A percentile compares a stretch with the other conserved stretches of the same genome.
Conservation (phyloP, 495 filamentous ascomycete species). For the Hamigera avellanea region DNA sequence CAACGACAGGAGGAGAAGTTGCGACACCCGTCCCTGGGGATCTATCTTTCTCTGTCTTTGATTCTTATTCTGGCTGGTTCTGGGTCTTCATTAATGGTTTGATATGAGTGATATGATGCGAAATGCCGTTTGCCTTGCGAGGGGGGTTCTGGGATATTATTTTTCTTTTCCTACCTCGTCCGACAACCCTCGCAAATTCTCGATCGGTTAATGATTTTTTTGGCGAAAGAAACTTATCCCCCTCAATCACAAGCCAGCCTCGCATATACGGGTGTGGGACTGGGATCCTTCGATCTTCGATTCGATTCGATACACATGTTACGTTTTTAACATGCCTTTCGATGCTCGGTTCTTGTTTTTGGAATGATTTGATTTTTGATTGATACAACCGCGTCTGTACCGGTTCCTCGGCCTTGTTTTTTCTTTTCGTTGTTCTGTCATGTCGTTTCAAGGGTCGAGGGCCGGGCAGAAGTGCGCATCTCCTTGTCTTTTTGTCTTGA, state of each 20-base stretch:
- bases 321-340: conserved; percentile 8
- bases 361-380: conserved; percentile 31
- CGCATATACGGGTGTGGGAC: too few relatives aligned
- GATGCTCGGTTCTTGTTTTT: conserved; percentile 18
- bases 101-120: background rate
- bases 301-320: conserved; percentile 1
- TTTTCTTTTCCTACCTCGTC: background rate
- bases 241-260: background rate
- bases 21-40: too few relatives aligned
- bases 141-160: background rate
- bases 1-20: too few relatives aligned
- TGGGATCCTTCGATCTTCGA: too few relatives aligned
- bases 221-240: background rate
- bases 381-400: conserved; percentile 43
- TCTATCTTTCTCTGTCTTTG: background rate
- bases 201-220: conserved; percentile 1
- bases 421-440: conserved; percentile 14
- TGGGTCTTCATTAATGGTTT: background rate
- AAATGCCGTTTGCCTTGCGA: background rate
- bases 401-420: conserved; percentile 13
- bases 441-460: conserved; percentile 14
- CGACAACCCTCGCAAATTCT: conserved; percentile 2
- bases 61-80: conserved; percentile 1
- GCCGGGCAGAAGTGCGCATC: conserved; percentile 41
- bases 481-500: too few relatives aligned